Conservation (phyloP, 345 rosid species). For the Abelmoschus esculentus region DNA sequence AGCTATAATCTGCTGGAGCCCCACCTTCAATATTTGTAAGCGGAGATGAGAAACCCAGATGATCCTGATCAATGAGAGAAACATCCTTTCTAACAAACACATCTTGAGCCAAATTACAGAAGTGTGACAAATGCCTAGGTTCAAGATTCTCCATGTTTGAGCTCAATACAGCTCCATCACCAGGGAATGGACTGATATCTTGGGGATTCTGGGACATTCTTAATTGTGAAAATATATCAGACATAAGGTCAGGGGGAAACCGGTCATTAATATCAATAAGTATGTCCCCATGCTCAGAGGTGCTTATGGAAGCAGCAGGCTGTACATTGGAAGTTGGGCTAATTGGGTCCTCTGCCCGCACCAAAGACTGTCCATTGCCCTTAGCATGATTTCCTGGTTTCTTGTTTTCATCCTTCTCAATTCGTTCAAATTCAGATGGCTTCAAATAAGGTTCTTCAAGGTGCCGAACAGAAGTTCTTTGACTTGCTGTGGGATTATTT, state of each 20-base stretch:
- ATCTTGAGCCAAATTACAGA: constrained; percentile 71
- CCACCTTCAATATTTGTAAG: constrained; percentile 44
- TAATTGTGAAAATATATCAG: constrained; percentile 63
- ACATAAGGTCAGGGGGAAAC: constrained; percentile 85
- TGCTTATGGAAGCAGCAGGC: constrained; percentile 25
- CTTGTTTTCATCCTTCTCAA: constrained; percentile 24
- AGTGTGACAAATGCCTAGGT: constrained; percentile 85
- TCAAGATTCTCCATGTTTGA: constrained; percentile 72
- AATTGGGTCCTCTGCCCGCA: constrained; percentile 18
- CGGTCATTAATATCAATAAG: constrained; percentile 82
- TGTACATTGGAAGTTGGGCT: constrained; percentile 28
- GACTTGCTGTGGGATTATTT: constrained; percentile 25
- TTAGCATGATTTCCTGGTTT: constrained; percentile 23
- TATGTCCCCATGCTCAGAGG: constrained; percentile 66
- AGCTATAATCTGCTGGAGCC: constrained; percentile 37
- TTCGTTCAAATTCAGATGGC: constrained; percentile 25
- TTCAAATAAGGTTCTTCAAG: constrained; percentile 24
- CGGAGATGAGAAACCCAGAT: constrained; percentile 53
- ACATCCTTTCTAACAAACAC: constrained; percentile 57
- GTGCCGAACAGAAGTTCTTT: constrained; percentile 23
- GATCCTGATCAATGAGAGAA: constrained; percentile 96
- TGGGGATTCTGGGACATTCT: constrained; percentile 32
- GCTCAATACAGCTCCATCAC: constrained; percentile 70
- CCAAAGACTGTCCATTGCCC: constrained; percentile 24
- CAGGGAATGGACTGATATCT: constrained; percentile 40